Percentiles rank a stretch among this genome's conserved stretches.
Evolutionary conservation across 495 filamentous ascomycete species (phyloP).

Genomic region (Tricharina praecox): DNA sequence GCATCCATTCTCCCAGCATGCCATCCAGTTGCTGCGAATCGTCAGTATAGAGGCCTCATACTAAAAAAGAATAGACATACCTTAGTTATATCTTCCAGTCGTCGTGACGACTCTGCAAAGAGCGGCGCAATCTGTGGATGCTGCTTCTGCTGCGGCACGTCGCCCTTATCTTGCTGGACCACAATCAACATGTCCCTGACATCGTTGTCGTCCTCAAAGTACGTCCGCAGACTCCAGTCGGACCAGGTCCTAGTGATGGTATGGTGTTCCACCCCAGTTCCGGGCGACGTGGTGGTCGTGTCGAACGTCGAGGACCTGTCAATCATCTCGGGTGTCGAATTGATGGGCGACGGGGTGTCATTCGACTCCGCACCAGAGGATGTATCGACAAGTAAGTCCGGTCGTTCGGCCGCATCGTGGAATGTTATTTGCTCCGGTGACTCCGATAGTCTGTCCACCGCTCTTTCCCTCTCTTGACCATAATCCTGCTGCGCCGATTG

Average conservation of each 20-base stretch:
- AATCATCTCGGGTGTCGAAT: conserved; percentile 47
- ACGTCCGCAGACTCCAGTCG: conserved; percentile 65
- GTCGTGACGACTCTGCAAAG: conserved; percentile 69
- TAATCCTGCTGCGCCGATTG: conserved; percentile 11
- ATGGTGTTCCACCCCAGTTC: conserved; percentile 12
- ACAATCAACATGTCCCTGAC: conserved; percentile 80
- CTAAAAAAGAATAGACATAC: conserved; percentile 30
- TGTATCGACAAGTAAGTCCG: conserved; percentile 46
- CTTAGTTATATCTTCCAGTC: conserved; percentile 63
- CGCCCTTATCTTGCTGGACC: conserved; percentile 68
- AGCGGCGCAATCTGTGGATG: conserved; percentile 68
- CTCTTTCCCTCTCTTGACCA: conserved; percentile 5
- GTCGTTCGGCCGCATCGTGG: conserved; percentile 34
- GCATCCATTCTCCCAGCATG: conserved; percentile 68
- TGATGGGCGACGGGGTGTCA: conserved; percentile 41
- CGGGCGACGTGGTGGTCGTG: conserved; percentile 31
- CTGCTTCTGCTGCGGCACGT: conserved; percentile 45
- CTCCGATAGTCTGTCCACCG: conserved; percentile 45
- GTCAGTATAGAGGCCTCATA: conserved; percentile 11
- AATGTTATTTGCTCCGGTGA: conserved; percentile 63
- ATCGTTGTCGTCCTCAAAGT: conserved; percentile 82
- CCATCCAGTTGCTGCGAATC: conserved; percentile 51
- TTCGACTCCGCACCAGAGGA: conserved; percentile 47
- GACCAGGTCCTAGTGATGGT: conserved; percentile 46
- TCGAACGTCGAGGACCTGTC: conserved; percentile 29